phyloP scores from a whole-genome alignment of 805 yeast genomes.

The Monosporozyma unispora region DNA sequence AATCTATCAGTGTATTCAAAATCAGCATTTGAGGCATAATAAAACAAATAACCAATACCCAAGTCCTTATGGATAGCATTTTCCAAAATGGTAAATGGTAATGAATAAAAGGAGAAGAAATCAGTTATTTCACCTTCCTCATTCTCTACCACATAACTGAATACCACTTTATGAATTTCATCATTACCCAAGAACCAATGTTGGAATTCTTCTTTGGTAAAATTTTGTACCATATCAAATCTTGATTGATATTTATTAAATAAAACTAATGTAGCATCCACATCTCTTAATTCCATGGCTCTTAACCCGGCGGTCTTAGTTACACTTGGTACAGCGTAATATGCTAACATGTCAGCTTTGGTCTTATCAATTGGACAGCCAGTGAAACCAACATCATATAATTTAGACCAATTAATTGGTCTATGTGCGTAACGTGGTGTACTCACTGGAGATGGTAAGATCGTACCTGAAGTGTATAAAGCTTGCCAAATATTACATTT shows the following conservation, averaged over 20 bases:
- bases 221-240: conserved; percentile 65
- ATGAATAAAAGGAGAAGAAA: conserved; percentile 78
- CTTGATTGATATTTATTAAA: conserved; percentile 54
- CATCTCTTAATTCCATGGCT: conserved; percentile 47
- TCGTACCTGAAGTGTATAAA: conserved; percentile 83
- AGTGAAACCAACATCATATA: conserved; percentile 84
- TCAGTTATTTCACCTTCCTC: conserved; percentile 61
- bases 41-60: conserved; percentile 81
- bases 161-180: conserved; percentile 45
- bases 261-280: conserved; percentile 53
- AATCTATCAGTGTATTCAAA: conserved; percentile 33
- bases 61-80: conserved; percentile 54
- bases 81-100: conserved; percentile 77
- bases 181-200: conserved; percentile 74
- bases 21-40: conserved; percentile 73
- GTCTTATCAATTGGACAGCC: conserved; percentile 67
- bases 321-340: conserved; percentile 48
- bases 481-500: conserved; percentile 88
- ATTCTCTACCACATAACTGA: conserved; percentile 66
- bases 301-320: conserved; percentile 46
- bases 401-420: conserved; percentile 84
- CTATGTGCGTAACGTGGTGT: conserved; percentile 88
- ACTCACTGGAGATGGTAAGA: conserved; percentile 86
- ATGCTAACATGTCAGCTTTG: conserved; percentile 59
- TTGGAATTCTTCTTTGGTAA: conserved; percentile 45